Evolutionary conservation across 805 yeast species (phyloP).

Genomic region (Ascoidea tarda): DNA sequence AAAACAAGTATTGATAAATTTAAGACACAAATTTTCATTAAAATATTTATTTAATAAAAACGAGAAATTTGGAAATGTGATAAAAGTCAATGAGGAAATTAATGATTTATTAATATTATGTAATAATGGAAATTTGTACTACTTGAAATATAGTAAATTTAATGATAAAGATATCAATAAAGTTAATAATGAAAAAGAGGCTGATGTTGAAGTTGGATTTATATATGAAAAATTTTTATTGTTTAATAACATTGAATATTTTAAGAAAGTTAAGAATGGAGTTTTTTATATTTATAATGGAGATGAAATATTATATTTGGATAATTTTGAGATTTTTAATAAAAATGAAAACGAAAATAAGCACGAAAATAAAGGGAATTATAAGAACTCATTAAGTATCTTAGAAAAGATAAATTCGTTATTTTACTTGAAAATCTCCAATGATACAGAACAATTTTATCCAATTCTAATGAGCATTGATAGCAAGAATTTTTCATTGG

Average conservation of each 20-base stretch:
- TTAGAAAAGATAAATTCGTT: neutral
- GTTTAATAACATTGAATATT: slow-evolving; percentile 10
- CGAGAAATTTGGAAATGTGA: slow-evolving; percentile 8
- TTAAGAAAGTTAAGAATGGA: slow-evolving; percentile 13
- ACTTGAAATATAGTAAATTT: slow-evolving; percentile 7
- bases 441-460: slow-evolving; percentile 15
- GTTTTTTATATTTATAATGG: slow-evolving; percentile 26
- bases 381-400: no score
- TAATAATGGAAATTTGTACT: slow-evolving; percentile 14
- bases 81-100: slow-evolving; percentile 5
- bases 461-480: slow-evolving; percentile 14
- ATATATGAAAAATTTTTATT: slow-evolving; percentile 6
- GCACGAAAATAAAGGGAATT: no score
- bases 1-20: slow-evolving; percentile 9
- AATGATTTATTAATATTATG: slow-evolving; percentile 13
- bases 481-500: slow-evolving; percentile 17
- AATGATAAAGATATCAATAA: slow-evolving; percentile 5
- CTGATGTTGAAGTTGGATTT: neutral
- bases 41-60: slow-evolving; percentile 9
- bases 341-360: no score
- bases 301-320: slow-evolving; percentile 15
- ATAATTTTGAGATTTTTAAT: slow-evolving; percentile 1
- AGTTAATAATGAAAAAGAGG: neutral
- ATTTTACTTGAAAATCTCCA: slow-evolving; percentile 13
- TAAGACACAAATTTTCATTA: slow-evolving; percentile 6